Evolutionary conservation across 129 eudicot species (phyloP).

Genomic region (Glebionis coronaria): DNA sequence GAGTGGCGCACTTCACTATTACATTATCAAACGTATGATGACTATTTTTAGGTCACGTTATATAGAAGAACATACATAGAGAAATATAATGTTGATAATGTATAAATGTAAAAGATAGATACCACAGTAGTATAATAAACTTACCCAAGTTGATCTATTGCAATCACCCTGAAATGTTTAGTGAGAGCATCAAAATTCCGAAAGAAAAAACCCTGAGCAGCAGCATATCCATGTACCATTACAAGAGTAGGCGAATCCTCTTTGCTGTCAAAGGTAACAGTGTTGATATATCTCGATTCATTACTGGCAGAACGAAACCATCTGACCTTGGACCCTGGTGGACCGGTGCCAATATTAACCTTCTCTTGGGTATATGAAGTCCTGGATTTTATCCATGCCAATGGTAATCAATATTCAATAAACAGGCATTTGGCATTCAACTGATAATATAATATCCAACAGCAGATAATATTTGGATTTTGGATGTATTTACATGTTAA

Average conservation of each 20-base stretch:
- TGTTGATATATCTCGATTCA: constrained; percentile 75
- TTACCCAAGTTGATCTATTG: constrained; percentile 96
- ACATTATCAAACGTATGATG: too few relatives aligned
- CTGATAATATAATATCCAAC: too few relatives aligned
- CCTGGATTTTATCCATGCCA: constrained; percentile 36
- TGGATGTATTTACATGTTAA: too few relatives aligned
- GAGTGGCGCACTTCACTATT: background rate
- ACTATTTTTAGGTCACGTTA: too few relatives aligned
- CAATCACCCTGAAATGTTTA: constrained; percentile 75
- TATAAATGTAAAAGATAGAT: constrained; percentile 1
- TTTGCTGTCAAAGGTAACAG: constrained; percentile 74
- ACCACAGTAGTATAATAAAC: constrained; percentile 7
- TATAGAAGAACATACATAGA: background rate
- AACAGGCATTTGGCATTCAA: too few relatives aligned
- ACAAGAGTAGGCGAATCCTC: constrained; percentile 82
- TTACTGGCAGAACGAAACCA: constrained; percentile 90
- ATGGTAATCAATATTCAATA: too few relatives aligned
- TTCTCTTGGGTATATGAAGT: constrained; percentile 62
- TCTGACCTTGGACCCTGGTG: constrained; percentile 79
- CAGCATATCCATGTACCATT: constrained; percentile 95
- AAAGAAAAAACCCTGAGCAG: constrained; percentile 97
- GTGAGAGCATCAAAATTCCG: constrained; percentile 89
- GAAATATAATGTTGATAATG: background rate
- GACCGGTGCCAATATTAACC: constrained; percentile 82
- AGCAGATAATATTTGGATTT: too few relatives aligned